A percentile compares a stretch with the other conserved stretches of the same genome.
These are phyloP conservation scores for Entophlyctis helioformis DNA, from an alignment of 192 early-diverging fungal species.

Conservation along the genomic window DNA sequence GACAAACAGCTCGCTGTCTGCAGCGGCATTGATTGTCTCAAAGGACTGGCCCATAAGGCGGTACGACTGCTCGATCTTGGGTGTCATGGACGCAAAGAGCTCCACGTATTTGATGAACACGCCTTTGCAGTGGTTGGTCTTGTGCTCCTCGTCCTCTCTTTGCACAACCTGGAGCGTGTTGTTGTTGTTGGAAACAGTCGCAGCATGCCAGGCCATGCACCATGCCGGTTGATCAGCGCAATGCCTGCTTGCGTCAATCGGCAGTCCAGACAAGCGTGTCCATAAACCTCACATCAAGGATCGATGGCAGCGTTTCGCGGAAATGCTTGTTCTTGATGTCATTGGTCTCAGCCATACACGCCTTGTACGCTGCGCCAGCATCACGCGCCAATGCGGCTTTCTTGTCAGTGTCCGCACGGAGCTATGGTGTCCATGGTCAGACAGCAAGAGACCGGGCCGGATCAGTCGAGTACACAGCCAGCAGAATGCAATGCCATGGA, in stretches of 20 bases:
- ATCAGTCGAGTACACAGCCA: too few relatives aligned
- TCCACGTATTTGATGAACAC: conserved; percentile 16
- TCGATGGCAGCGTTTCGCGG: conserved; percentile 12
- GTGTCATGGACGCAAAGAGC: conserved; percentile 4
- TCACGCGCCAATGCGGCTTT: conserved; percentile 22
- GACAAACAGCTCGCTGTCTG: conserved; percentile 18
- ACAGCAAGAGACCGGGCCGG: too few relatives aligned
- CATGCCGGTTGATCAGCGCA: too few relatives aligned
- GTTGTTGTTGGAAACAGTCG: too few relatives aligned
- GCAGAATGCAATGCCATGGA: too few relatives aligned
- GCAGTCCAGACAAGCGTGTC: too few relatives aligned
- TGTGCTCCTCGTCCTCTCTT: conserved; percentile 17
- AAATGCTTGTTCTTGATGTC: conserved; percentile 18
- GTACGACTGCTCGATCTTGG: conserved; percentile 3
- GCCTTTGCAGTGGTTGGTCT: conserved; percentile 14
- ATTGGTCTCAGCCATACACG: conserved; percentile 28
- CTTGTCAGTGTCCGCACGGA: conserved; percentile 23
- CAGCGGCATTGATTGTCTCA: conserved; percentile 5
- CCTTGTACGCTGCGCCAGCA: conserved; percentile 15
- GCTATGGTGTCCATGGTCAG: too few relatives aligned
- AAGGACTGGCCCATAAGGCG: conserved; percentile 17
- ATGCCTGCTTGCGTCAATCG: too few relatives aligned
- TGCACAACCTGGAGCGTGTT: conserved; percentile 26
- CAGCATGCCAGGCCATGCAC: too few relatives aligned
- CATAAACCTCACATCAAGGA: conserved; percentile 18